Base-by-base conservation (phyloP, 1,284 basidiomycete species). In the Apiotrichum gamsii region DNA sequence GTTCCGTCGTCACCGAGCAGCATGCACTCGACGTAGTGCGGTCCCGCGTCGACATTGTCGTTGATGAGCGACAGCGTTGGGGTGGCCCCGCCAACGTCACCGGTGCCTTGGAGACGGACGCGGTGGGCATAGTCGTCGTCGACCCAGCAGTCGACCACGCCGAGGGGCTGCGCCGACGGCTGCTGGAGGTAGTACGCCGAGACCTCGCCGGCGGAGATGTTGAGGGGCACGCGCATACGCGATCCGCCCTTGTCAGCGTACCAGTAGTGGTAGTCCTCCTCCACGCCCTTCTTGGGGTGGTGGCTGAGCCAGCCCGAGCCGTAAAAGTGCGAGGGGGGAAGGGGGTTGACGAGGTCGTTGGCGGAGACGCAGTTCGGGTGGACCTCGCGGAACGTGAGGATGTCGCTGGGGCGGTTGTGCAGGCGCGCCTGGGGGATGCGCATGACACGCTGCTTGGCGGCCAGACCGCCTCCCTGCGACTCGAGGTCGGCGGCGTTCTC, bases 281-380 rank as follows among this genome's bases (percentile, higher is more conserved):
- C 43, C 14, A 56, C 43, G 43, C 65, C 63, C 34, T 72, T 73
- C 35, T 77, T 73, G 1, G 89, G 87, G 64, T 89, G 86, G 64
- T 80, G 79, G 1, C 82, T 80, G 47, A 78, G 76, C 90, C 91
- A 96, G 4, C 91, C 91, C 0, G 84, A 84, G 24, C 90, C 91
- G 52, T 84, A 85, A 73, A 96, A 95, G 57, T 93, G 74, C 29
- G 85, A 86, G 0, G 84, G 81, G 9, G 91, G 90, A 1, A 96
- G 77, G 1, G 91, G 91, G 74, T 95, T 95, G 69, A 95, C 86
- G 37, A 96, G 77, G 70, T 95, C 90, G 71, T 94, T 94, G 25
- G 91, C 91, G 16, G 83, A 85, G 1, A 87, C 89, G 70, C 91
- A 96, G 73, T 79, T 89, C 9, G 91, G 91, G 37, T 80, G 77